Evolutionary conservation across 2,329 filamentous ascomycete species (phyloP).

Genomic region (Pseudogymnoascus sp.): DNA sequence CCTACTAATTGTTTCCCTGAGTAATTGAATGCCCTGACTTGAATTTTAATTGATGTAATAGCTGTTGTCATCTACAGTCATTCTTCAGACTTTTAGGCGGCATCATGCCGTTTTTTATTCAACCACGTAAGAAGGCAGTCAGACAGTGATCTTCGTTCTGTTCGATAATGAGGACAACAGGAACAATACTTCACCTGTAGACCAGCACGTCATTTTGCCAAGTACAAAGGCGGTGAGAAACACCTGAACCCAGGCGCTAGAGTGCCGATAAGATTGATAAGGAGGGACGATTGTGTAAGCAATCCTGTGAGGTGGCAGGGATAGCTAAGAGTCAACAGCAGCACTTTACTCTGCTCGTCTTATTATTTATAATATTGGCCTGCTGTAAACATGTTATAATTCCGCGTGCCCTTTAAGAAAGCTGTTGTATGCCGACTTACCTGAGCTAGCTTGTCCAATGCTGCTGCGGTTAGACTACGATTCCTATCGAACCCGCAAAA

Average conservation of each 20-base stretch:
- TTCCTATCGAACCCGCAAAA: neutral
- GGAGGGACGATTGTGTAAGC: neutral
- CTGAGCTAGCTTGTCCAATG: neutral
- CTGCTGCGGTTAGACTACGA: neutral
- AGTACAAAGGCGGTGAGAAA: neutral
- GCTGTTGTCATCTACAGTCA: too few relatives aligned
- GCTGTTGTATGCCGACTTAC: neutral
- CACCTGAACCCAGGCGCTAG: neutral
- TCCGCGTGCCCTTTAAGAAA: neutral
- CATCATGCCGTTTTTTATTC: too few relatives aligned
- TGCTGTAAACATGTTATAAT: neutral
- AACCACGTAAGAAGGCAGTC: too few relatives aligned
- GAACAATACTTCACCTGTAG: neutral
- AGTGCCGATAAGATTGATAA: conserved; percentile 1
- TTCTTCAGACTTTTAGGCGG: too few relatives aligned
- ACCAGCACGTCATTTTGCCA: neutral
- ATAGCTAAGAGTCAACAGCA: neutral
- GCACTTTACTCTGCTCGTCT: neutral
- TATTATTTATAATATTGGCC: neutral
- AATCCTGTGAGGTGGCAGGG: neutral
- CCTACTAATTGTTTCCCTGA: too few relatives aligned
- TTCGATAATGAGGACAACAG: neutral
- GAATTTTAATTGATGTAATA: too few relatives aligned
- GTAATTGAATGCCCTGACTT: too few relatives aligned
- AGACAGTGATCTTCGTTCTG: neutral